Evolutionary conservation across 257 asterid species (phyloP).

Genomic region (Cordia subcordata): DNA sequence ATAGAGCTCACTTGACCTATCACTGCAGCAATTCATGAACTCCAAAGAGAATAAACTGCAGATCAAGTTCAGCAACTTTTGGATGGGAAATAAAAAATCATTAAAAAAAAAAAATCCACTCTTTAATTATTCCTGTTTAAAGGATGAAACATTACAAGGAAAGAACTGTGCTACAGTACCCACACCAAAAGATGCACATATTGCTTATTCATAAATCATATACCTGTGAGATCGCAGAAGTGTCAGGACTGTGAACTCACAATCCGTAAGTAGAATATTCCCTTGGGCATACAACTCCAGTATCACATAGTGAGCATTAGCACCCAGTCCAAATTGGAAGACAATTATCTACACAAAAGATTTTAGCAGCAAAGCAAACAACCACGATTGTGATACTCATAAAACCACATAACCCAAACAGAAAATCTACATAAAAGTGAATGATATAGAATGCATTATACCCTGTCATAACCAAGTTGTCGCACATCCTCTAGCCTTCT

Average conservation of each 20-base stretch:
- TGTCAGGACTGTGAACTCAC: conserved; percentile 83
- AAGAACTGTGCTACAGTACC: background rate
- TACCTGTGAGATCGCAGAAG: conserved; percentile 98
- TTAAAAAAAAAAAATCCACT: too few relatives aligned
- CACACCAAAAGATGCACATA: too few relatives aligned
- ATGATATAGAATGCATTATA: conserved; percentile 18
- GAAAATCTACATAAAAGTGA: conserved; percentile 3
- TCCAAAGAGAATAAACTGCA: too few relatives aligned
- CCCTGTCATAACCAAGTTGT: conserved; percentile 98
- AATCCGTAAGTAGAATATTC: conserved; percentile 83
- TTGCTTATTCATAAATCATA: conserved; percentile 6
- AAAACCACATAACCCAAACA: conserved; percentile 1
- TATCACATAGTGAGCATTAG: conserved; percentile 80
- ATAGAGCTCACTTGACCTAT: too few relatives aligned
- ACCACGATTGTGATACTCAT: background rate
- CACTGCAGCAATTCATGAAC: too few relatives aligned
- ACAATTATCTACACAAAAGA: conserved; percentile 62
- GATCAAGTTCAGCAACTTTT: too few relatives aligned
- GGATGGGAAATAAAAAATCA: too few relatives aligned
- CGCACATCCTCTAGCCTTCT: conserved; percentile 98
- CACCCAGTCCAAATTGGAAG: conserved; percentile 91
- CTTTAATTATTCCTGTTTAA: too few relatives aligned
- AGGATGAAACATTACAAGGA: too few relatives aligned
- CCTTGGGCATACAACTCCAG: conserved; percentile 99
- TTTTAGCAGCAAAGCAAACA: background rate